Conservation (phyloP, 352 stramenopile genomes). For the Proteromonas lacertae region DNA sequence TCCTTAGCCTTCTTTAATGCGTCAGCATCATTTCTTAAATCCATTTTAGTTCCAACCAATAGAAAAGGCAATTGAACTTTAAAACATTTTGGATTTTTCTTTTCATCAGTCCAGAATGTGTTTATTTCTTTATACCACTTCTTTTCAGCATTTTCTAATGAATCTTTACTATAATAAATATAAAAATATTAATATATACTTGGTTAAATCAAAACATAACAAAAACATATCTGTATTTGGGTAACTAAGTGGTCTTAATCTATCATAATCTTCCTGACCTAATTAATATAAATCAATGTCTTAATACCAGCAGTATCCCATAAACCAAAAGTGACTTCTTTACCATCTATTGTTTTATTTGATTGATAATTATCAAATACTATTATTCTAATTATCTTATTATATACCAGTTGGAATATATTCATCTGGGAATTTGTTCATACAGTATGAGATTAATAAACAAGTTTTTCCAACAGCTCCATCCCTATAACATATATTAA, state of each 20-base stretch:
- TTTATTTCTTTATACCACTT: not conserved
- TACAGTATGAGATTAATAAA: not conserved
- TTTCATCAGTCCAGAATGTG: too few species aligned
- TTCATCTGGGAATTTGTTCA: not conserved
- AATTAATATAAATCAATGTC: too few species aligned
- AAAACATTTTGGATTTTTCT: too few species aligned
- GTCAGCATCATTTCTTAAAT: conserved; percentile 47
- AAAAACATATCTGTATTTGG: not conserved
- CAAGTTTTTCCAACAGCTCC: not conserved
- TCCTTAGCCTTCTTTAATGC: conserved; percentile 38
- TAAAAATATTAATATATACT: too few species aligned
- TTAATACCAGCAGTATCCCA: not conserved
- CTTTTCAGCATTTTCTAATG: not conserved
- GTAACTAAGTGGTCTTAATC: not conserved
- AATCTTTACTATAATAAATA: not conserved
- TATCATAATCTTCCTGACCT: not conserved
- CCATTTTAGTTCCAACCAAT: conserved; percentile 66
- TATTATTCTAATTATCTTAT: not conserved
- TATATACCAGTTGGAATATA: not conserved
- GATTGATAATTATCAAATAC: not conserved
- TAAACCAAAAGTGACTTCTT: not conserved
- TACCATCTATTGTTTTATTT: not conserved
- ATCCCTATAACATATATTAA: too few species aligned
- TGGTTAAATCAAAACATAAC: not conserved
- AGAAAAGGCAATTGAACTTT: conserved; percentile 82